Evolutionary conservation across 352 stramenopile genomes (phyloP).

Genomic region (Phytophthora niederhauseri): DNA sequence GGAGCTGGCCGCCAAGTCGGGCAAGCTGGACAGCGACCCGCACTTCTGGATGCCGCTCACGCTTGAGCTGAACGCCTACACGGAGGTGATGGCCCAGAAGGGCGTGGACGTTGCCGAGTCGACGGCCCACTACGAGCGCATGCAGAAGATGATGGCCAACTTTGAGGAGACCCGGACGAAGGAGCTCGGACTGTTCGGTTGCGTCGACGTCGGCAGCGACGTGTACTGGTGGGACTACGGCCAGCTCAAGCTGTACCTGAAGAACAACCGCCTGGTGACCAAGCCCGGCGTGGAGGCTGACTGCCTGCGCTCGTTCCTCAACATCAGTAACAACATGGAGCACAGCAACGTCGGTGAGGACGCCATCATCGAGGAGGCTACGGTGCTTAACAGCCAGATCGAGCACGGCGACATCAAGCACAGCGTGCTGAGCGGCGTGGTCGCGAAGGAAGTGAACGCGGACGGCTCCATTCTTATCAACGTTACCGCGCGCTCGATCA

Average conservation of each 20-base stretch:
- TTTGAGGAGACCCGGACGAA: slow-evolving; percentile 78
- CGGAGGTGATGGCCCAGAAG: slow-evolving; percentile 96
- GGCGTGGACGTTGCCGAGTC: slow-evolving; percentile 76
- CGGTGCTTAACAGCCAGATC: slow-evolving; percentile 85
- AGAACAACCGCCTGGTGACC: slow-evolving; percentile 96
- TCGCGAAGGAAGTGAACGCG: slow-evolving; percentile 88
- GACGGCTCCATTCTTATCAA: slow-evolving; percentile 98
- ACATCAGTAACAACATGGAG: slow-evolving; percentile 78
- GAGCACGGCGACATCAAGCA: slow-evolving; percentile 65
- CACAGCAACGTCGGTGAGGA: slow-evolving; percentile 74
- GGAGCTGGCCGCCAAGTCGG: slow-evolving; percentile 91
- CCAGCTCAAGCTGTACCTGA: slow-evolving; percentile 98
- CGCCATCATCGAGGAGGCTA: slow-evolving; percentile 64
- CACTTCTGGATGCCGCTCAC: slow-evolving; percentile 99
- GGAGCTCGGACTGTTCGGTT: slow-evolving; percentile 94
- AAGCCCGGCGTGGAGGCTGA: slow-evolving; percentile 83
- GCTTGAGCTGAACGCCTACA: slow-evolving; percentile 92
- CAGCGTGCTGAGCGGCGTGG: slow-evolving; percentile 93
- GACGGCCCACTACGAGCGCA: slow-evolving; percentile 91
- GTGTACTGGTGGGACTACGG: slow-evolving; percentile 99
- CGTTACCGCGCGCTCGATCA: slow-evolving; percentile 96
- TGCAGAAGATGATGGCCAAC: slow-evolving; percentile 89
- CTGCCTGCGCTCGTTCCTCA: slow-evolving; percentile 79
- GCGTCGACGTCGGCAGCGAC: slow-evolving; percentile 96
- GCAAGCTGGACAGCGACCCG: slow-evolving; percentile 97